These are phyloP conservation scores for Haplosporangium gracile DNA, from an alignment of 192 early-diverging fungal species.

Conservation along the genomic window DNA sequence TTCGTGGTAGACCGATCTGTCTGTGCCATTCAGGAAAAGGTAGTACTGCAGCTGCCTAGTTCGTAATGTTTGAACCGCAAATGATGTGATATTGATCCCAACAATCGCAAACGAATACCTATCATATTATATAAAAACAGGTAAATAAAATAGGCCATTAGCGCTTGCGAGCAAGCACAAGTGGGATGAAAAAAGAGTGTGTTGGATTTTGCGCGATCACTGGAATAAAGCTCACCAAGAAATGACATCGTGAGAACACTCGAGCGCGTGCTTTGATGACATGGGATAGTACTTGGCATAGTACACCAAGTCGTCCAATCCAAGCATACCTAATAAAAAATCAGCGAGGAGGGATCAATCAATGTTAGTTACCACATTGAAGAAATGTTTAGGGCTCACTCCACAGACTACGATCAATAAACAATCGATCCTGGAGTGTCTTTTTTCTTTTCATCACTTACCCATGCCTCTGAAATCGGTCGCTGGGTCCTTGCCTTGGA, in stretches of 20 bases:
- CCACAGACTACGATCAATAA: neutral
- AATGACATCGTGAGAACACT: conserved; percentile 69
- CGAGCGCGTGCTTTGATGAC: conserved; percentile 65
- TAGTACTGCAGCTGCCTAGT: conserved; percentile 75
- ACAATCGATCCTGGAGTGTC: neutral
- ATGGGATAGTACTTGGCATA: conserved; percentile 71
- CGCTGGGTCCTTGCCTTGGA: conserved; percentile 86
- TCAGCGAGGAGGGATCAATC: neutral
- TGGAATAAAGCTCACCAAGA: conserved; percentile 64
- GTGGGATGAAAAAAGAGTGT: no score
- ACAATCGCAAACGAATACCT: conserved; percentile 87
- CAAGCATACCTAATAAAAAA: conserved; percentile 69
- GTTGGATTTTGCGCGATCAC: no score
- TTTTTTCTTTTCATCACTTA: conserved; percentile 11
- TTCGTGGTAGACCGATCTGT: conserved; percentile 72
- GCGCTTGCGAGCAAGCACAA: no score
- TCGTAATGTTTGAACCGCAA: conserved; percentile 69
- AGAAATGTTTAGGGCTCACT: no score
- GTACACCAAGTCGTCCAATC: conserved; percentile 79
- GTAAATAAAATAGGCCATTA: neutral
- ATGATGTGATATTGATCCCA: conserved; percentile 84
- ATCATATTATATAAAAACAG: neutral
- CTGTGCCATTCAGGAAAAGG: conserved; percentile 70
- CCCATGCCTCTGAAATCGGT: conserved; percentile 93
- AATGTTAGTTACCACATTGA: no score